Percentiles rank a stretch among this genome's conserved stretches.
These are phyloP conservation scores for Trichoderma atrobrunneum DNA, from an alignment of 2,329 filamentous ascomycete genomes.

Conservation along the genomic window DNA sequence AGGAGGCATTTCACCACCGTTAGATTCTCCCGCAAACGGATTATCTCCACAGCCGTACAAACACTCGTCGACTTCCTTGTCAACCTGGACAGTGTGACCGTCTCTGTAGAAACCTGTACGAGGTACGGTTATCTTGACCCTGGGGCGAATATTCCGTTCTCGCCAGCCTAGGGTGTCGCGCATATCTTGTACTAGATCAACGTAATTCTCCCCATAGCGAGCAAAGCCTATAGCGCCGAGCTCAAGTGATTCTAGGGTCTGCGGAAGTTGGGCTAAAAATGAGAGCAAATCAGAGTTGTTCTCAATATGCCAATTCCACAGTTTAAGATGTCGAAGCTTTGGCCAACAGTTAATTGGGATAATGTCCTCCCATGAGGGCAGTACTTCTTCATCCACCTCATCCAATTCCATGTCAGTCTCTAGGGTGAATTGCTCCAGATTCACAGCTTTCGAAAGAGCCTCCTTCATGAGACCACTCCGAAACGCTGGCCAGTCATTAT, in stretches of 20 bases:
- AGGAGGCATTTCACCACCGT: background rate
- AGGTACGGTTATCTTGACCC: background rate
- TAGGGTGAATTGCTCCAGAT: background rate
- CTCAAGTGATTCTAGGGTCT: background rate
- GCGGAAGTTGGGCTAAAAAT: background rate
- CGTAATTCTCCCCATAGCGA: background rate
- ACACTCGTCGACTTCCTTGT: background rate
- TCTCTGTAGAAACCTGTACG: background rate
- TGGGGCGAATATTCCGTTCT: background rate
- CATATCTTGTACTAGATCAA: background rate
- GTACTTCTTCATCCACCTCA: background rate
- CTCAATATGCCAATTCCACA: slow-evolving; percentile 28
- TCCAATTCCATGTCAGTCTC: background rate
- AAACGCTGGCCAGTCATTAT: background rate
- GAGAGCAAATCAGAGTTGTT: slow-evolving; percentile 24
- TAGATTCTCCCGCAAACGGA: background rate
- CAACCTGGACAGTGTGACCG: background rate
- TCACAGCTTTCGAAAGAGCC: background rate
- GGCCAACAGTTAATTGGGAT: slow-evolving; percentile 32
- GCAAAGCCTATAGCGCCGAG: background rate
- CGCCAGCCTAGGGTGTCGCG: background rate
- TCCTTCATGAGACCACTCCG: background rate
- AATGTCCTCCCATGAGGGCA: slow-evolving; percentile 27
- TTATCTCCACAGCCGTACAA: background rate
- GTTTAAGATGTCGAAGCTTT: slow-evolving; percentile 31